phyloP scores from a whole-genome alignment of 2,329 filamentous ascomycete species.

The Diplodia mutila region DNA sequence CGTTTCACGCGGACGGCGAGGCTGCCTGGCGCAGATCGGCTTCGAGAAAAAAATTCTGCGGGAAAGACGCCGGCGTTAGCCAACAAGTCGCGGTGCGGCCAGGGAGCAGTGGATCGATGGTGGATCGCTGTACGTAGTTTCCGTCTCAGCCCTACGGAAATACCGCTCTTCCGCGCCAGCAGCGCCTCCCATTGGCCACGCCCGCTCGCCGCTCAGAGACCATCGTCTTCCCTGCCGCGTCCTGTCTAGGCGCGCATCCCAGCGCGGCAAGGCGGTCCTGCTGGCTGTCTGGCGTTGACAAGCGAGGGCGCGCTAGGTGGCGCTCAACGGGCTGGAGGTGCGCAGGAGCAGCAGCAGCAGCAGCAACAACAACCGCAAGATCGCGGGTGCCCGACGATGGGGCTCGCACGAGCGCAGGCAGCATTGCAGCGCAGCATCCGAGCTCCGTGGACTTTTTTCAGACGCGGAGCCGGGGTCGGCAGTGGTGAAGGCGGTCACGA shows the following conservation, averaged over 20 bases:
- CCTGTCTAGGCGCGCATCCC: background rate
- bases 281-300: background rate
- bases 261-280: slow-evolving; percentile 5
- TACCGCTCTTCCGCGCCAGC: slow-evolving; percentile 15
- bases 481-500: slow-evolving; percentile 2
- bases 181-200: background rate
- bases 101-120: slow-evolving; percentile 12
- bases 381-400: background rate
- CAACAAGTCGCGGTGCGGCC: slow-evolving; percentile 2
- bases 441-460: background rate
- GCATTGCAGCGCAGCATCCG: background rate
- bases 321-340: background rate
- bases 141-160: slow-evolving; percentile 24
- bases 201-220: background rate
- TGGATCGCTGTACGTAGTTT: slow-evolving; percentile 19
- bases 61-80: background rate
- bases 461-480: slow-evolving; percentile 11
- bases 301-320: background rate
- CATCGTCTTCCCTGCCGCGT: background rate
- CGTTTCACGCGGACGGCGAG: slow-evolving; percentile 5
- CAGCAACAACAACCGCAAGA: no score
- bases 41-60: slow-evolving; percentile 10
- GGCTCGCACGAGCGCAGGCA: background rate
- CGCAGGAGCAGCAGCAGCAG: no score
- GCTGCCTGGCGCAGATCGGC: slow-evolving; percentile 4